Percentiles rank a stretch among this genome's conserved stretches.
Conservation (phyloP, 139 green algal species). For the Astrephomene gubernaculifera region DNA sequence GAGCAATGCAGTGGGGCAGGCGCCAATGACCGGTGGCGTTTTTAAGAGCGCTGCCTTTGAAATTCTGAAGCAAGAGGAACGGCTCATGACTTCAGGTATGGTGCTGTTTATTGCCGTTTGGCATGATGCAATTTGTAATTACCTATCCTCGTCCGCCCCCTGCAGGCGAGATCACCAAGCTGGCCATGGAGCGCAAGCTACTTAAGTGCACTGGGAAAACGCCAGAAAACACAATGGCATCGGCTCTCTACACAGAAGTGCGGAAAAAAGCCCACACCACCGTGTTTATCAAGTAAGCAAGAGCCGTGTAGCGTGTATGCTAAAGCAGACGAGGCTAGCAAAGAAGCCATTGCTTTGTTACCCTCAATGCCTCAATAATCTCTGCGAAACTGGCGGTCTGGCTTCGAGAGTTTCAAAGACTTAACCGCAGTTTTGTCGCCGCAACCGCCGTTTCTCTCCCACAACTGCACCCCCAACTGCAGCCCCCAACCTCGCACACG, state of each 20-base stretch:
- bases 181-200: conserved; percentile 66
- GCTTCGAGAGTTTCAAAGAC: too few relatives aligned
- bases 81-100: conserved; percentile 76
- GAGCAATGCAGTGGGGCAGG: not conserved
- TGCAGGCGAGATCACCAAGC: conserved; percentile 41
- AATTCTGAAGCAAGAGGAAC: conserved; percentile 68
- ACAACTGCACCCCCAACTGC: not conserved
- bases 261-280: conserved; percentile 69
- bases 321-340: too few relatives aligned
- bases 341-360: too few relatives aligned
- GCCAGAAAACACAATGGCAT: conserved; percentile 82
- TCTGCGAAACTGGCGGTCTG: too few relatives aligned
- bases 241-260: conserved; percentile 81
- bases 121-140: not conserved
- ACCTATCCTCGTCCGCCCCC: not conserved
- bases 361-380: too few relatives aligned
- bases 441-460: too few relatives aligned
- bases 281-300: conserved; percentile 69
- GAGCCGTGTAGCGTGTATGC: too few relatives aligned
- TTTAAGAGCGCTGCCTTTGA: conserved; percentile 76
- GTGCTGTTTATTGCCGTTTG: not conserved
- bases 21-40: conserved; percentile 60
- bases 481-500: not conserved
- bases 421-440: too few relatives aligned
- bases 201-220: conserved; percentile 76